Base-by-base conservation (phyloP, 2,329 filamentous ascomycete species). In the Cladophialophora chaetospira region DNA sequence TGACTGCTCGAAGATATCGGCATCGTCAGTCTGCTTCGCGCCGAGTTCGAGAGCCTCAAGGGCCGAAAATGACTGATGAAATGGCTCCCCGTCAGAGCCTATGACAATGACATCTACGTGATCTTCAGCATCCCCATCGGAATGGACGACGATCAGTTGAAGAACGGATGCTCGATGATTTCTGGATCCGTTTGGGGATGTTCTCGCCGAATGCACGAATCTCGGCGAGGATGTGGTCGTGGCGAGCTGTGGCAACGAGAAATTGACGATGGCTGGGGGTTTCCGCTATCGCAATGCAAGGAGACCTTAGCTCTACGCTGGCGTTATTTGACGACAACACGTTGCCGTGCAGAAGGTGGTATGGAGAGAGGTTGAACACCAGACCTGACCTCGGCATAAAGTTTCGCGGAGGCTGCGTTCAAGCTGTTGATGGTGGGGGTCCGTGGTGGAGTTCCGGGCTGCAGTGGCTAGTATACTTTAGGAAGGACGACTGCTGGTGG, bases 61-160 rank as follows among this genome's bases (percentile, higher is more conserved):
- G 59, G 59, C 2, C 38, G 54, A 11, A 55, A 29, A 4, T 62
- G 60, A 49, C 26, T 62, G 31, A 63, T 63, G 58, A 63, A 59
- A 33, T 63, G 58, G 60, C 50, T 63, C n/a, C 60, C 54, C 8
- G 55, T 57, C 8, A 23, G 59, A 19, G 60, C 60, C 29, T 63
- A 63, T 29, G 60, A 63, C 31, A 63, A 48, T 48, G 58, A 40
- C 6, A 10, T 63, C 13, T 63, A 62, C 42, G 59, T 52, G 3
- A 59, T 62, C 4, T 59, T 63, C 29, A 55, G 49, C 43, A 63
- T 59, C 26, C 60, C 59, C 6, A 19, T 43, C 38, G 19, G 38
- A 2, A 1, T 43, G 17, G 38, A 23, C 21, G 36, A 42, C 15
- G 36, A 17, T 42, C 36, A 23, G 19, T 19, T 43, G 19, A 43